Evolutionary conservation across 345 rosid species (phyloP).

Genomic region (Anacardium occidentale): DNA sequence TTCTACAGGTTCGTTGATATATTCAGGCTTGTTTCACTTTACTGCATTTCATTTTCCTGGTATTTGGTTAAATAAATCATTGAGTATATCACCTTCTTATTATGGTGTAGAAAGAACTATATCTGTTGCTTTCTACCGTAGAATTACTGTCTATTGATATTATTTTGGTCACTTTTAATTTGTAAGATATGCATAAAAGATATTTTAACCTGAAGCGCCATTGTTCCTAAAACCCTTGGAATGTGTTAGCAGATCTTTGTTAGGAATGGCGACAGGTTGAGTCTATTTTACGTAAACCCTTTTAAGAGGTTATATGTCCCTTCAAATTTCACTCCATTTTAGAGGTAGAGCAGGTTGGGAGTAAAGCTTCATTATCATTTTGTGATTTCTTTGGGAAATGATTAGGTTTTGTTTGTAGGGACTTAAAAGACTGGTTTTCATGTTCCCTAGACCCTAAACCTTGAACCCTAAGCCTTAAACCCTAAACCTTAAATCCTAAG

Average conservation of each 20-base stretch:
- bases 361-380: not conserved
- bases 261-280: not conserved
- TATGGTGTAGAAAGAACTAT: not conserved
- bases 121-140: no score
- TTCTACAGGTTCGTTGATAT: slow-evolving; percentile 73
- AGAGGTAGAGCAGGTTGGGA: not conserved
- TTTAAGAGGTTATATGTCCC: not conserved
- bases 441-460: no score
- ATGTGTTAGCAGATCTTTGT: not conserved
- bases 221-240: not conserved
- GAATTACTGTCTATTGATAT: not conserved
- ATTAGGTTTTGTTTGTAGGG: not conserved
- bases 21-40: slow-evolving; percentile 18
- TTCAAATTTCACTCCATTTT: not conserved
- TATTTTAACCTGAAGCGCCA: not conserved
- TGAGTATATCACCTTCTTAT: not conserved
- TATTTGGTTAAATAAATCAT: not conserved
- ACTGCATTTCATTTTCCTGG: not conserved
- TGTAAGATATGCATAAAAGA: not conserved
- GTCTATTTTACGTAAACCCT: not conserved
- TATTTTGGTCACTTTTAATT: not conserved
- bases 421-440: not conserved
- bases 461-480: no score
- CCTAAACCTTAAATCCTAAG: no score
- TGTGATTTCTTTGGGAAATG: not conserved